A percentile compares a stretch with the other conserved stretches of the same genome.
These are phyloP conservation scores for Geotrichum candidum DNA, from an alignment of 1,139 yeast genomes.

Conservation along the genomic window DNA sequence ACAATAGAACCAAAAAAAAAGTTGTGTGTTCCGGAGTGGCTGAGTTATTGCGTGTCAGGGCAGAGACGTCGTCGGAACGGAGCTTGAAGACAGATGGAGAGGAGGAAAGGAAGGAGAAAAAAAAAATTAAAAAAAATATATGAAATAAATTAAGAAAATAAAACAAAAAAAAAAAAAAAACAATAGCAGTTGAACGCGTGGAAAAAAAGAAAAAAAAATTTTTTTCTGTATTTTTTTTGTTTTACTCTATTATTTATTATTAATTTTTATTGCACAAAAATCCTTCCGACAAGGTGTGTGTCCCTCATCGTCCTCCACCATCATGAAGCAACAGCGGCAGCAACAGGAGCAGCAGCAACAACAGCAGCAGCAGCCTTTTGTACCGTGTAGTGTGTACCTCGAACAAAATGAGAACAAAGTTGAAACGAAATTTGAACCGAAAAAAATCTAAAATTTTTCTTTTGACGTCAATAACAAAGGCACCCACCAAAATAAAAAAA, in stretches of 20 bases:
- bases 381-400: neutral
- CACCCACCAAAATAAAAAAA: neutral
- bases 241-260: neutral
- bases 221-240: too few relatives aligned
- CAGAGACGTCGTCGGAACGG: neutral
- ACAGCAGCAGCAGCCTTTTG: neutral
- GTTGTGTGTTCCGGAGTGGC: neutral
- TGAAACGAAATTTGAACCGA: too few relatives aligned
- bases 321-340: neutral
- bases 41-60: too few relatives aligned
- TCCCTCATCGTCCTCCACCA: neutral
- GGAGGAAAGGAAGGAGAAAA: neutral
- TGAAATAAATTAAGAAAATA: neutral
- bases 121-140: neutral
- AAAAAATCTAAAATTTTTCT: neutral
- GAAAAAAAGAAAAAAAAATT: neutral
- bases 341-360: neutral
- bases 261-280: neutral
- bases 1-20: neutral
- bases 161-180: neutral
- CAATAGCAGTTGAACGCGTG: neutral
- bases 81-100: neutral
- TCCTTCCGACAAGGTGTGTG: neutral
- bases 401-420: neutral
- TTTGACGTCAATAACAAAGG: neutral